Evolutionary conservation across 2,329 filamentous ascomycete genomes (phyloP).

Genomic region (Neonectria punicea): DNA sequence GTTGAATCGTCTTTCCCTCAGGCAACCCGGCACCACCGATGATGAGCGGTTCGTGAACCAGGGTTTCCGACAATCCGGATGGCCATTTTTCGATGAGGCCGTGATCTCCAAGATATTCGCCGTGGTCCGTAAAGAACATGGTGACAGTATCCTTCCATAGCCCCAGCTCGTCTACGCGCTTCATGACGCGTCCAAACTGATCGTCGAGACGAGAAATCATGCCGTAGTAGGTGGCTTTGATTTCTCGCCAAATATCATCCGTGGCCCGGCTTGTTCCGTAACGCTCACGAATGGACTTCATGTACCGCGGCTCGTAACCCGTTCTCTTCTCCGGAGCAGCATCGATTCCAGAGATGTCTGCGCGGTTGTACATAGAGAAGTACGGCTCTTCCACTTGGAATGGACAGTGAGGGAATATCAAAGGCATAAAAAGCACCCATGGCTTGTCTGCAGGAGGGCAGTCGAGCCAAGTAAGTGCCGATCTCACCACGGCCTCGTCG

Average conservation of each 20-base stretch:
- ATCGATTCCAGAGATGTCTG: conserved; percentile 33
- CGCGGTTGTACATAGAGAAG: conserved; percentile 57
- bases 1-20: conserved; percentile 44
- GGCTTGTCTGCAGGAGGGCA: conserved; percentile 53
- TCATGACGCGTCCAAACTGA: conserved; percentile 56
- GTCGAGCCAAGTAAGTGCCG: conserved; percentile 56
- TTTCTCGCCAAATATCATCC: conserved; percentile 54
- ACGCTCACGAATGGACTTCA: conserved; percentile 50
- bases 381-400: conserved; percentile 60
- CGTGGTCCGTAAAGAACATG: conserved; percentile 58
- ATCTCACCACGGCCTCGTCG: conserved; percentile 55
- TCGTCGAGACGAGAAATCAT: conserved; percentile 59
- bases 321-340: conserved; percentile 43
- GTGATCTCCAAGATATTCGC: conserved; percentile 59
- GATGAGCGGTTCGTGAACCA: conserved; percentile 56
- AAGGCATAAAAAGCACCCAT: conserved; percentile 56
- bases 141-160: conserved; percentile 54
- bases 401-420: conserved; percentile 58
- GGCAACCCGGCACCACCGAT: conserved; percentile 55
- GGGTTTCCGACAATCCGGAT: conserved; percentile 53
- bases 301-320: conserved; percentile 55
- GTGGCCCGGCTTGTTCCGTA: conserved; percentile 55
- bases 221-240: conserved; percentile 58
- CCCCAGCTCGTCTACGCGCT: conserved; percentile 45
- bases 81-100: conserved; percentile 62